phyloP scores from a whole-genome alignment of 371 early-diverging fungal genomes.

The Circinella umbellata region DNA sequence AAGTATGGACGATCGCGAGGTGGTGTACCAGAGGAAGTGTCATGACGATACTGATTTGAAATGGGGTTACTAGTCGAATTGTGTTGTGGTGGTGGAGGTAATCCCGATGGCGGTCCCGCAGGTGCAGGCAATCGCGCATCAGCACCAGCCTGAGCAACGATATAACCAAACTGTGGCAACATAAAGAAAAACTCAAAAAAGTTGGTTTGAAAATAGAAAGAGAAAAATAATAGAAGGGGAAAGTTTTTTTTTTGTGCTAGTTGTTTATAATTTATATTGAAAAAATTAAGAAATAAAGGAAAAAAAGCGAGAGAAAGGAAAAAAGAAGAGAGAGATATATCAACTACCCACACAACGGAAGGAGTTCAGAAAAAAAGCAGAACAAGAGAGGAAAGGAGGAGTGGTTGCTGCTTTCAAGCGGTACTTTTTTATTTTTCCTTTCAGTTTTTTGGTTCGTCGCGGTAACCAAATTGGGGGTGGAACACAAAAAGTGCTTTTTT shows the following conservation, averaged over 20 bases:
- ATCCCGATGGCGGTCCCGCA: constrained; percentile 19
- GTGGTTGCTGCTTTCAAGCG: neutral
- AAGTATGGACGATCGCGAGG: constrained; percentile 7
- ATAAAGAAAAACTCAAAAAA: constrained; percentile 30
- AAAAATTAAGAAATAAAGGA: constrained; percentile 9
- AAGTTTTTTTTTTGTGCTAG: no score
- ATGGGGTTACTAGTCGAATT: constrained; percentile 8
- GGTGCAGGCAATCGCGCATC: constrained; percentile 31
- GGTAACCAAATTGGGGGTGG: neutral
- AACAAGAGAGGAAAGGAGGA: neutral
- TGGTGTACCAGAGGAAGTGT: neutral
- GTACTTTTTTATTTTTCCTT: neutral
- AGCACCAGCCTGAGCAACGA: constrained; percentile 56
- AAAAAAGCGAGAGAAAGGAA: constrained; percentile 8
- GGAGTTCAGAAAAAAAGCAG: neutral
- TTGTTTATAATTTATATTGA: neutral
- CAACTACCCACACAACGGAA: neutral
- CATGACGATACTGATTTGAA: constrained; percentile 8
- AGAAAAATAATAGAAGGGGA: no score
- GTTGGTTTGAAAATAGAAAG: no score
- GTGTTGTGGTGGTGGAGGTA: constrained; percentile 11
- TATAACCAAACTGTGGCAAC: constrained; percentile 69
- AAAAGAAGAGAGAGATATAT: neutral
- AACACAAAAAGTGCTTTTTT: constrained; percentile 3
- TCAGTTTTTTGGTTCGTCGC: neutral